These are phyloP conservation scores for Pichia sp. DNA, from an alignment of 1,139 yeast genomes.

Conservation along the genomic window DNA sequence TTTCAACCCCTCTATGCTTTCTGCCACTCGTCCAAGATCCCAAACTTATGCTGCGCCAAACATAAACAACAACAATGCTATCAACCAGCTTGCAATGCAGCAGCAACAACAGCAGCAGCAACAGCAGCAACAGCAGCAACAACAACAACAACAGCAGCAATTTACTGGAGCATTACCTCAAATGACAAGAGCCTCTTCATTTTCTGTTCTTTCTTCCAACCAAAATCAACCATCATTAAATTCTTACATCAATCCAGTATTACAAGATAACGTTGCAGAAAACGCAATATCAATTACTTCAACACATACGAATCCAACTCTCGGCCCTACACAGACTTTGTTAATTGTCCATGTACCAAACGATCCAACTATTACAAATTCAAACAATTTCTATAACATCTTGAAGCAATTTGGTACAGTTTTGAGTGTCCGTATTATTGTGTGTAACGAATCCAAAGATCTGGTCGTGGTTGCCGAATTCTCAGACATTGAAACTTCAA, in stretches of 20 bases:
- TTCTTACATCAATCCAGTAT: constrained; percentile 26
- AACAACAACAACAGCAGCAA: not conserved
- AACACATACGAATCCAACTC: constrained; percentile 59
- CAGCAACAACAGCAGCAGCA: constrained; percentile 15
- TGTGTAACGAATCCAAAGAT: constrained; percentile 33
- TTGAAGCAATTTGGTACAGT: constrained; percentile 50
- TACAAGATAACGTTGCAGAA: constrained; percentile 55
- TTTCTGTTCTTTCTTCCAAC: constrained; percentile 16
- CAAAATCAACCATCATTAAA: constrained; percentile 7
- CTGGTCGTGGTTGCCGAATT: constrained; percentile 68
- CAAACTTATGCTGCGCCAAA: constrained; percentile 33
- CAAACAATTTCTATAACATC: constrained; percentile 29
- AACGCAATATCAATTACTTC: constrained; percentile 48
- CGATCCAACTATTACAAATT: constrained; percentile 28
- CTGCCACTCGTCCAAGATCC: constrained; percentile 37
- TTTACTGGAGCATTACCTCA: not conserved
- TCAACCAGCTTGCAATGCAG: not conserved
- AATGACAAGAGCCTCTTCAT: constrained; percentile 17
- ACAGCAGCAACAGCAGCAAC: not conserved
- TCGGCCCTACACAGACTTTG: constrained; percentile 74
- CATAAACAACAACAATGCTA: not conserved
- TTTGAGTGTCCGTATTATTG: constrained; percentile 53
- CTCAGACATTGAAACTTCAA: constrained; percentile 65
- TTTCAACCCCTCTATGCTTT: not conserved
- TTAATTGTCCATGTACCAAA: constrained; percentile 72